Evolutionary conservation across 192 early-diverging fungal genomes (phyloP), one percentile per base, ranked within the genome.

Genomic region (Mortierella claussenii): DNA sequence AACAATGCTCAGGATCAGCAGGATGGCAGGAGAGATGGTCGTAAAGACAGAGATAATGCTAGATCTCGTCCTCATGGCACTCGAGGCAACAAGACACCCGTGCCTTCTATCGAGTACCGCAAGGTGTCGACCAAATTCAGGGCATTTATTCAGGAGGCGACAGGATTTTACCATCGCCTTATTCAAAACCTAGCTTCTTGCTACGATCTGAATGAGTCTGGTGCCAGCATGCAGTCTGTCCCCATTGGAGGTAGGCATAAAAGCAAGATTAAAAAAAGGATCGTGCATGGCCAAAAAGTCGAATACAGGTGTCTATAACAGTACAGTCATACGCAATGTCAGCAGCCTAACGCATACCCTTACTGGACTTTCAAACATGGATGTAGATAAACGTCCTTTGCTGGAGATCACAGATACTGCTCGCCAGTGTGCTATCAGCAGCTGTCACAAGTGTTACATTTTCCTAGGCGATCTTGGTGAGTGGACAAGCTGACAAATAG

Each of bases 391-490:
- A 28, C 60, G 62, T n/a, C 65, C 64, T 3, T 50, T 44, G 26
- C 30, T 66, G 55, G 70, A 73, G 15, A 46, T 64, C 4, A 64
- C 66, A 4, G 66, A 75, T 54, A 55, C 45, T 21, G 70, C 76
- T 26, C 64, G 65, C 23, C 74, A 80, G 23, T 30, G 55, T 12
- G 82, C 82, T 40, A 61, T 81, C 28, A 69, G 69, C 26, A 83
- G 82, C 50, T 83, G 82, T 42, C 79, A 81, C 63, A 83, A 83
- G 52, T 78, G 82, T 47, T 71, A 91, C 27, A 87, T 92, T 44
- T 90, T 83, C 63, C 71, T 92, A 27, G 90, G 90, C 3, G 90
- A 92, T 63, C 78, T 91, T 27, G 85, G 88, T 89, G 69, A 11
- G 74, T 68, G 17, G n/a, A n/a, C n/a, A n/a, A n/a, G n/a, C n/a